Conservation (phyloP, 352 stramenopile species). For the Pythium aristosporum region DNA sequence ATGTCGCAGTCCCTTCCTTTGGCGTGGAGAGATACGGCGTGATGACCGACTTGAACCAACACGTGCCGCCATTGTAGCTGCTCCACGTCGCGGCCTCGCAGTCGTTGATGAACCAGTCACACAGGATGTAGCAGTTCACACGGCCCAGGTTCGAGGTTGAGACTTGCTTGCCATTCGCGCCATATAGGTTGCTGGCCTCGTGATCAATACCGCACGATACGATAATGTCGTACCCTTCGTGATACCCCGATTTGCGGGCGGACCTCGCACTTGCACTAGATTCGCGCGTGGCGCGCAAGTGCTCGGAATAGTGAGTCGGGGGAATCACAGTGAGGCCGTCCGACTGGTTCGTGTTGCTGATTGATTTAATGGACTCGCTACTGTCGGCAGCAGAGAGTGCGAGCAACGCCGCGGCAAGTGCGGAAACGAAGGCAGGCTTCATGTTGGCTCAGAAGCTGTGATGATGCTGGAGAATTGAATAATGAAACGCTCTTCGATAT, state of each 20-base stretch:
- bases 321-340: neutral
- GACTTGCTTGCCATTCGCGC: neutral
- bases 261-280: neutral
- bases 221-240: constrained; percentile 8
- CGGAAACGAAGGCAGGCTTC: neutral
- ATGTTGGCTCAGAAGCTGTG: neutral
- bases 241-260: neutral
- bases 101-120: constrained; percentile 1
- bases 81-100: constrained; percentile 31
- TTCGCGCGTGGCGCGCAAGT: neutral
- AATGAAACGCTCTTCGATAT: too few species aligned
- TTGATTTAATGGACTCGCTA: neutral
- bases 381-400: neutral
- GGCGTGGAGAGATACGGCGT: neutral
- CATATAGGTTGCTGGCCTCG: neutral
- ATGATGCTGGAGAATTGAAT: too few species aligned
- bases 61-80: constrained; percentile 47
- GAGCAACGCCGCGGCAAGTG: neutral
- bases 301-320: neutral
- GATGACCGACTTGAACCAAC: constrained; percentile 40
- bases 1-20: neutral
- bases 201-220: constrained; percentile 7
- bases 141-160: neutral
- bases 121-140: constrained; percentile 1
- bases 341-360: neutral